Evolutionary conservation across 148 eudicot species (phyloP).

Genomic region (Arctostaphylos glauca): DNA sequence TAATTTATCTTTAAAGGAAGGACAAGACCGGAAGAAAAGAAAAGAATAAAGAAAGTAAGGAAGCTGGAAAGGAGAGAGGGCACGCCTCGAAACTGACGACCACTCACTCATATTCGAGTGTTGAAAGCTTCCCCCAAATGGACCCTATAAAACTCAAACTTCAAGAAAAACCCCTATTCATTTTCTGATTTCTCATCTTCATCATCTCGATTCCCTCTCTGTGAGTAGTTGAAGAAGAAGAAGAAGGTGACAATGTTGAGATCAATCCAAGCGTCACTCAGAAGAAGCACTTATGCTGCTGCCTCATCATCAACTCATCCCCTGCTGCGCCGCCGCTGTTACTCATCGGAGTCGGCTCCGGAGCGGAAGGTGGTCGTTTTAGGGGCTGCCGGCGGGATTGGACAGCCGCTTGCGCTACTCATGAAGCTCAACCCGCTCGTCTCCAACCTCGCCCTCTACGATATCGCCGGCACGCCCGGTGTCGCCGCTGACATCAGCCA

Average conservation of each 20-base stretch:
- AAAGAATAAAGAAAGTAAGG: too few species aligned
- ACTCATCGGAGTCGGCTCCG: constrained; percentile 56
- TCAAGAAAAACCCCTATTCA: too few species aligned
- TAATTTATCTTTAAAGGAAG: too few species aligned
- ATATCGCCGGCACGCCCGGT: constrained; percentile 93
- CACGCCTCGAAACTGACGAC: constrained; percentile 6
- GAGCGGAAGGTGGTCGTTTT: constrained; percentile 73
- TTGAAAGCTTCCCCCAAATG: not conserved
- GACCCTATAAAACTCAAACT: too few species aligned
- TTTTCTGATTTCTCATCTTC: not conserved
- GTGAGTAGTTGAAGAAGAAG: not conserved
- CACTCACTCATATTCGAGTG: not conserved
- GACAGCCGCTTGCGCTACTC: constrained; percentile 79
- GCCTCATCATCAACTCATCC: constrained; percentile 14
- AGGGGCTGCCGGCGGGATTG: constrained; percentile 97
- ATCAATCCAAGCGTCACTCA: constrained; percentile 37
- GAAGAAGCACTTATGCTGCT: constrained; percentile 17
- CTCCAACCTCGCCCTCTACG: constrained; percentile 71
- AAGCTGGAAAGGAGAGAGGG: not conserved
- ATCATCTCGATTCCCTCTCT: not conserved
- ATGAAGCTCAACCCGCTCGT: constrained; percentile 96
- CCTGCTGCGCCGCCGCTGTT: constrained; percentile 44
- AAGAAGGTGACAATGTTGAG: constrained; percentile 25
- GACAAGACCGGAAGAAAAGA: too few species aligned
- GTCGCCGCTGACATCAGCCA: constrained; percentile 94